Conservation (phyloP, 371 early-diverging fungal species). For the Circinella minor region DNA sequence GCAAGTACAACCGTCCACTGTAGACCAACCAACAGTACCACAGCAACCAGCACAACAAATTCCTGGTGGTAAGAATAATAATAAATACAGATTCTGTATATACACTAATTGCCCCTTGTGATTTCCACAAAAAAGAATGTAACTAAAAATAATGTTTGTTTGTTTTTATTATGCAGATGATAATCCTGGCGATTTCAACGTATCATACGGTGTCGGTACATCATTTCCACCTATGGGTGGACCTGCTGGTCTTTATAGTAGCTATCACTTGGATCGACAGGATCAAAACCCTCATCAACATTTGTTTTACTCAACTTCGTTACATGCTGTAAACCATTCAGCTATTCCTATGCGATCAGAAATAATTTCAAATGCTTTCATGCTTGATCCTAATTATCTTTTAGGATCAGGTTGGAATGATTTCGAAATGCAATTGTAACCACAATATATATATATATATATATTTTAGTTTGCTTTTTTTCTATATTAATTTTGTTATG, state of each 20-base stretch:
- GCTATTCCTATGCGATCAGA: conserved; percentile 26
- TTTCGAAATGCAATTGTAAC: conserved; percentile 35
- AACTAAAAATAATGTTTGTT: neutral
- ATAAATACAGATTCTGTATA: too few species aligned
- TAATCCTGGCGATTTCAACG: conserved; percentile 2
- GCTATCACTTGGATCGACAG: conserved; percentile 48
- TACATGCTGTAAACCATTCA: conserved; percentile 32
- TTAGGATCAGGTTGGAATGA: conserved; percentile 36
- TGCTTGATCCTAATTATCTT: conserved; percentile 28
- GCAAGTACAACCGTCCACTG: neutral
- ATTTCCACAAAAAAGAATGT: too few species aligned
- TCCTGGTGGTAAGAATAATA: conserved; percentile 1
- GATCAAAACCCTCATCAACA: conserved; percentile 35
- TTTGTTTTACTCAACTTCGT: conserved; percentile 33
- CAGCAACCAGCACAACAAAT: neutral
- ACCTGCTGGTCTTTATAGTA: neutral
- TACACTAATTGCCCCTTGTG: too few species aligned
- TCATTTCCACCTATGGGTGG: conserved; percentile 8
- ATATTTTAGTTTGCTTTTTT: too few species aligned
- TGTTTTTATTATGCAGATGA: too few species aligned
- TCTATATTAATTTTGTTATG: neutral
- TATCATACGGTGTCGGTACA: conserved; percentile 9
- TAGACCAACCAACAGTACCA: neutral
- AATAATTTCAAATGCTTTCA: conserved; percentile 30
- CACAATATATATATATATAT: neutral